Conservation (phyloP, 495 filamentous ascomycete genomes). For the Podospora pseudopauciseta region DNA sequence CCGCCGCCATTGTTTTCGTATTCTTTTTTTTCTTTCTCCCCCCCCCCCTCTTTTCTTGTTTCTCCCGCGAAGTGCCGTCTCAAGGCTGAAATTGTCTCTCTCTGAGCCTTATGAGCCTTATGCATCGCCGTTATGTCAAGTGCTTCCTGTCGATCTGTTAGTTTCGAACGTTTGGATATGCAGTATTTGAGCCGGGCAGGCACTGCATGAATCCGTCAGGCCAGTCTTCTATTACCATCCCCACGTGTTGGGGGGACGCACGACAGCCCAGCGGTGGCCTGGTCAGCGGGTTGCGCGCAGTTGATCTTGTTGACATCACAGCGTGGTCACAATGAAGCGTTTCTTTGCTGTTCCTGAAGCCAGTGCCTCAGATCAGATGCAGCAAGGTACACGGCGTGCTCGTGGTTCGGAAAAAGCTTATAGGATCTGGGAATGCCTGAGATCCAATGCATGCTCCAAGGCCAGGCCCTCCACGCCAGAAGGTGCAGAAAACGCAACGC, state of each 20-base stretch:
- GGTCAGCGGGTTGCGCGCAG: background rate
- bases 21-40: background rate
- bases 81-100: background rate
- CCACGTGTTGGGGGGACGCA: conserved; percentile 10
- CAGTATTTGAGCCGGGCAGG: background rate
- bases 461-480: conserved; percentile 3
- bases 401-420: conserved; percentile 5
- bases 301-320: background rate
- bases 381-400: conserved; percentile 5
- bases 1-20: background rate
- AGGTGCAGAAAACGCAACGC: conserved; percentile 7
- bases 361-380: conserved; percentile 8
- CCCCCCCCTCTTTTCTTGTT: background rate
- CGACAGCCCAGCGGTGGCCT: conserved; percentile 5
- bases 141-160: background rate
- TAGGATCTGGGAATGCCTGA: background rate
- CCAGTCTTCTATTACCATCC: conserved; percentile 2
- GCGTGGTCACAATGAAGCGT: background rate
- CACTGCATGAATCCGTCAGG: conserved; percentile 3
- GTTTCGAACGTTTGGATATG: background rate
- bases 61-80: background rate
- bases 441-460: conserved; percentile 15
- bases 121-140: background rate
- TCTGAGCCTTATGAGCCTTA: background rate
- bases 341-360: conserved; percentile 10